phyloP scores from a whole-genome alignment of 805 yeast species.

The Cyberlindnera samutprakarnensis region DNA sequence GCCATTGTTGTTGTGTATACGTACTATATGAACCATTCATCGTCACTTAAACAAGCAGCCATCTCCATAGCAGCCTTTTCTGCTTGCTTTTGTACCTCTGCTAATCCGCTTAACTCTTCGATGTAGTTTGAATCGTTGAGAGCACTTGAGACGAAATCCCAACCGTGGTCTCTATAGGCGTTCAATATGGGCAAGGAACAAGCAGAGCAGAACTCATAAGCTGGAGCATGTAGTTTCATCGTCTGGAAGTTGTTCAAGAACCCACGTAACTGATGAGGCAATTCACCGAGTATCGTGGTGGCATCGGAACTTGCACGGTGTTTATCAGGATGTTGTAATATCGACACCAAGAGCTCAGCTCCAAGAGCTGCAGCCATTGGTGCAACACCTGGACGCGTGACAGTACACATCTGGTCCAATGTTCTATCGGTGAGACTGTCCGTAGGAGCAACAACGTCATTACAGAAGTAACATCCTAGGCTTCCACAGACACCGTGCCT shows the following conservation, averaged over 20 bases:
- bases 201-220: constrained; percentile 77
- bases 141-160: constrained; percentile 77
- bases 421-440: constrained; percentile 86
- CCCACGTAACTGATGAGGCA: constrained; percentile 91
- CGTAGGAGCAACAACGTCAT: constrained; percentile 90
- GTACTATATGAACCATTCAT: constrained; percentile 14
- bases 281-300: constrained; percentile 49
- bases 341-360: constrained; percentile 71
- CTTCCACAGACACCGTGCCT: constrained; percentile 58
- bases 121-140: constrained; percentile 58
- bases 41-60: constrained; percentile 22
- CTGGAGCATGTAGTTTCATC: constrained; percentile 60
- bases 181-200: constrained; percentile 60
- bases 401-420: constrained; percentile 97
- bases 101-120: constrained; percentile 75
- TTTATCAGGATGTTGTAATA: constrained; percentile 56
- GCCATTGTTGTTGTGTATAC: too few relatives aligned
- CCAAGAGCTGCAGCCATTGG: constrained; percentile 79
- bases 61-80: constrained; percentile 31
- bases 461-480: constrained; percentile 92
- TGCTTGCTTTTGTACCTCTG: constrained; percentile 63
- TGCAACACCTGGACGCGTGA: constrained; percentile 95
- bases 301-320: constrained; percentile 26
- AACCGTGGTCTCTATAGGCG: constrained; percentile 46
- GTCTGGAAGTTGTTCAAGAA: constrained; percentile 61